Base-by-base conservation (phyloP, 352 stramenopile species). In the Pythium sukuiense region DNA sequence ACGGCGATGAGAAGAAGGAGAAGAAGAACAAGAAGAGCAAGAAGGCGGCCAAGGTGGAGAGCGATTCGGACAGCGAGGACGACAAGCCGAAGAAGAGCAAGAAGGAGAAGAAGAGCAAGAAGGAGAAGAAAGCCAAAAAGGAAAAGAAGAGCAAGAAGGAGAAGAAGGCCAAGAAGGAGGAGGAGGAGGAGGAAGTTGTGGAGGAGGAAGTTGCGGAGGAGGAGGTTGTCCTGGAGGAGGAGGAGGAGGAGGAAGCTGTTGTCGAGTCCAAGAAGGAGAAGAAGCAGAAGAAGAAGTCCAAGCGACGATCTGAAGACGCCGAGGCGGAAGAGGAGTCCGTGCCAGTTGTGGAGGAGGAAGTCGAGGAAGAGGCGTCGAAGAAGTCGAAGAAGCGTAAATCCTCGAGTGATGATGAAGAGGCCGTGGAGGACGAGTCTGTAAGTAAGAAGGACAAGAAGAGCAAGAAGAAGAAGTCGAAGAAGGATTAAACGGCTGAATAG, bases 401-500 rank as follows among this genome's bases (percentile, higher is more conserved):
- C 9, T 27, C 71, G 30, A 58, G 73, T 11, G 67, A 52, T 7
- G 67, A 52, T 18, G 69, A 57, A 14, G 61, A 58, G 56, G 55
- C 39, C 9, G 29, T 54, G 18, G 59, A 63, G n/a, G 63, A 60
- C 18, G 61, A 50, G 39, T 26, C 69, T 33, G 69, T 72, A 56
- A 74, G 53, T 46, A 78, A 80, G 64, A 77, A 77, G 70, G 63
- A 85, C 70, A 78, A 81, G 58, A 86, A 83, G 39, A 58, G 60
- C 46, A 87, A 83, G 50, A 87, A 85, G 67, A 85, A 85, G 69
- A 86, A 87, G 58, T 58, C 71, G 32, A 85, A 88, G 70, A 82
- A 83, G 29, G 62, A 64, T 33, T 85, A 83, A 65, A 65, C 63
- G 27, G 70, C 41, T 29, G 58, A 83, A 54, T 77, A 52, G 45